These are phyloP conservation scores for Coffea canephora DNA, from an alignment of 257 asterid species.

Conservation along the genomic window DNA sequence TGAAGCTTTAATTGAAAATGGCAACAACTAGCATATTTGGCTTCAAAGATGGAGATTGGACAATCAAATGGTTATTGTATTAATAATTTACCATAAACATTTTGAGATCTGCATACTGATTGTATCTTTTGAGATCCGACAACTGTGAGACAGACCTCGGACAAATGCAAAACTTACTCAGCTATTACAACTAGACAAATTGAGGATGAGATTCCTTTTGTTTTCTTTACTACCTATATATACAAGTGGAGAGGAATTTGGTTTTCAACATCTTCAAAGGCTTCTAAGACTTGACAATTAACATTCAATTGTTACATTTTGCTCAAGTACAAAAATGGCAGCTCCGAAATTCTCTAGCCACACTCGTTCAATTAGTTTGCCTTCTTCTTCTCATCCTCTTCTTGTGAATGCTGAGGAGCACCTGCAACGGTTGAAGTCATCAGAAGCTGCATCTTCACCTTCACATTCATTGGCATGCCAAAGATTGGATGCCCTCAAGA, in stretches of 20 bases:
- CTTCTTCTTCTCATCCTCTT: too few species aligned
- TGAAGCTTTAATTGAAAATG: neutral
- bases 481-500: too few species aligned
- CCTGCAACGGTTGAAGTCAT: too few species aligned
- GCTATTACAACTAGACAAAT: neutral
- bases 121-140: neutral
- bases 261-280: neutral
- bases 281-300: neutral
- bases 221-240: neutral
- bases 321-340: conserved; percentile 17
- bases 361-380: conserved; percentile 20
- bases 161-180: neutral
- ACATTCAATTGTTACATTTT: conserved; percentile 17
- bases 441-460: too few species aligned
- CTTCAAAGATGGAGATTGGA: neutral
- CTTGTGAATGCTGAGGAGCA: too few species aligned
- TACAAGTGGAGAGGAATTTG: neutral
- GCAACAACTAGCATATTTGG: neutral
- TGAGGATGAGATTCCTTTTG: neutral
- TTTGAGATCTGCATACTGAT: neutral
- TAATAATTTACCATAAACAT: neutral
- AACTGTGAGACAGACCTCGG: neutral
- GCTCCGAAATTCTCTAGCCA: conserved; percentile 6
- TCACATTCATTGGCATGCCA: too few species aligned
- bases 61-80: neutral